These are phyloP conservation scores for Rhizopus microsporus DNA, from an alignment of 371 early-diverging fungal species.

Conservation along the genomic window DNA sequence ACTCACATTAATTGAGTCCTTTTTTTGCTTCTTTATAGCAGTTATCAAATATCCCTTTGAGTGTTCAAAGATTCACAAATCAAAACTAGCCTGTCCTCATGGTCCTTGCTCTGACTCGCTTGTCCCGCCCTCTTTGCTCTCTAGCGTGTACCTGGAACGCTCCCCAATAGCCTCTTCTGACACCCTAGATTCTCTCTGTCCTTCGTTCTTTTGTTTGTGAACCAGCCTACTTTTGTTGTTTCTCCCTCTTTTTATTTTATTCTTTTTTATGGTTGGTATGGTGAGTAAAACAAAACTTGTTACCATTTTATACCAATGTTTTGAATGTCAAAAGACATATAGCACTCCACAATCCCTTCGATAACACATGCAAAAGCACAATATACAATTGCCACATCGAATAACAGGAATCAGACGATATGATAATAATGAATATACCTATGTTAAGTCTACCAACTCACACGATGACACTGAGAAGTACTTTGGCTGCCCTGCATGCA, in stretches of 20 bases:
- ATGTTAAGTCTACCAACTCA: conserved; percentile 9
- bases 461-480: conserved; percentile 15
- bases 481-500: conserved; percentile 19
- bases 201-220: too few relatives aligned
- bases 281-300: conserved; percentile 14
- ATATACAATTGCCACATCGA: conserved; percentile 12
- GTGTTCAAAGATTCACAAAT: too few relatives aligned
- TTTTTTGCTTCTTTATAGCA: too few relatives aligned
- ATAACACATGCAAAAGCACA: conserved; percentile 11
- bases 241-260: conserved; percentile 5
- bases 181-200: too few relatives aligned
- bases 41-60: too few relatives aligned
- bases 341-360: conserved; percentile 13
- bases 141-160: too few relatives aligned
- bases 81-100: too few relatives aligned
- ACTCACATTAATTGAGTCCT: too few relatives aligned
- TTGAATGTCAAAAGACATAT: conserved; percentile 10
- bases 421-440: conserved; percentile 14
- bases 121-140: too few relatives aligned
- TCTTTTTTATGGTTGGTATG: conserved; percentile 4
- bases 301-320: conserved; percentile 9
- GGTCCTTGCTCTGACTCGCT: too few relatives aligned
- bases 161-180: too few relatives aligned
- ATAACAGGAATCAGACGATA: conserved; percentile 12
- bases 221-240: too few relatives aligned